Base-by-base conservation (phyloP, 202 grass and related monocot species). In the Panicum virgatum region DNA sequence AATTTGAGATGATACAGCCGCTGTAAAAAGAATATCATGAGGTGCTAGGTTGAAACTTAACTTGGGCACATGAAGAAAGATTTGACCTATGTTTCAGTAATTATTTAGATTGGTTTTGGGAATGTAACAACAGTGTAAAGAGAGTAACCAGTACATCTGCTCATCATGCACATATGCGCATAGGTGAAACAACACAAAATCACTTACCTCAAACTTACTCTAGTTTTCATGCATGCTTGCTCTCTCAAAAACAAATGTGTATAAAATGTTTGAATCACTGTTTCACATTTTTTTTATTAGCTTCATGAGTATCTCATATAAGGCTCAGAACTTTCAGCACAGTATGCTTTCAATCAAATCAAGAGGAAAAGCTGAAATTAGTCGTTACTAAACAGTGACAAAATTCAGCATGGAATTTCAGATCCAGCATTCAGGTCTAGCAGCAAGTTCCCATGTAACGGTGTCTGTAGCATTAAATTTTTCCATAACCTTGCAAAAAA, bases 21-120 rank as follows among this genome's bases (percentile, higher is more conserved):
- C 19, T 66, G 36, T 83, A 72, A 23, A 51, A 83, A 44, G 38
- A 38, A 30, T 77, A 73, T 23, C 80, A 68, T 56, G 0, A 80
- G 23, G 25, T 80, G 22, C 18, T 42, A 62, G 68, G 6, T 68
- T 7, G 19, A n/a, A 30, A 69, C 43, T 78, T 88, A 56, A 57
- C 0, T 61, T 27, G 30, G 48, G 71, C 23, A 57, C 15, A 54
- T 6, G 25, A 64, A 57, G 7, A 67, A 67, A 67, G 0, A 42
- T 25, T 25, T 3, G 13, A 19, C 15, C 37, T 64, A 53, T 34
- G 36, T 3, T 63, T 13, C 9, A 74, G 1, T 71, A 72, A 36
- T 14, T 72, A 62, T 62, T 53, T 50, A 72, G 6, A 44, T 5
- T 2, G 13, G 48, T 5, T 29, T 8, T 32, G 22, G 13, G 16